These are phyloP conservation scores for Trametes versicolor DNA, from an alignment of 1,284 basidiomycete species.

Conservation along the genomic window DNA sequence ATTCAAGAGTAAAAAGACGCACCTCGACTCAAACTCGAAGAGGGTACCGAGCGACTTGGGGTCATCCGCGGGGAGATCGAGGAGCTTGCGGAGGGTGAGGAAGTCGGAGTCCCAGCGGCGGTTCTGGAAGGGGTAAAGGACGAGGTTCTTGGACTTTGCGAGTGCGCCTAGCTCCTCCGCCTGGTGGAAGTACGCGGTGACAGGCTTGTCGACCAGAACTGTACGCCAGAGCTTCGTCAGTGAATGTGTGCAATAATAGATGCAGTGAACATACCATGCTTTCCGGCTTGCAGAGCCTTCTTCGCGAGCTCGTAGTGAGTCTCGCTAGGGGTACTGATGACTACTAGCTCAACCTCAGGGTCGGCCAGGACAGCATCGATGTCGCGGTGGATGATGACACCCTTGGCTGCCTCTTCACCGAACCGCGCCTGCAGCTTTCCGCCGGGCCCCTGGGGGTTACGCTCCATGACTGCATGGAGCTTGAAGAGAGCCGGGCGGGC, in stretches of 20 bases:
- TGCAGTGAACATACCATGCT: slow-evolving; percentile 66
- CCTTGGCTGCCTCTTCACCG: slow-evolving; percentile 53
- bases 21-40: slow-evolving; percentile 83
- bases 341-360: slow-evolving; percentile 69
- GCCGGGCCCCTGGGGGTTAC: slow-evolving; percentile 64
- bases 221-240: slow-evolving; percentile 1
- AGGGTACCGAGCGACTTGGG: slow-evolving; percentile 68
- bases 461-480: slow-evolving; percentile 73
- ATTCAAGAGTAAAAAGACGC: slow-evolving; percentile 39
- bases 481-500: slow-evolving; percentile 79
- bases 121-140: slow-evolving; percentile 86
- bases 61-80: slow-evolving; percentile 62
- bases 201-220: slow-evolving; percentile 89
- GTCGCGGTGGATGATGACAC: slow-evolving; percentile 61
- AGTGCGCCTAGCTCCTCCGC: slow-evolving; percentile 74
- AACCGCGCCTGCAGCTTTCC: slow-evolving; percentile 74
- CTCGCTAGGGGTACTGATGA: slow-evolving; percentile 82
- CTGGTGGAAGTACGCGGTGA: slow-evolving; percentile 73
- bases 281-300: slow-evolving; percentile 73
- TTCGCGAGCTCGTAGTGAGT: slow-evolving; percentile 83
- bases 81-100: slow-evolving; percentile 74
- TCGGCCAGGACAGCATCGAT: slow-evolving; percentile 68
- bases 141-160: slow-evolving; percentile 70
- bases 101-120: slow-evolving; percentile 88
- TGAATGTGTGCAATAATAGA: neutral